Percentiles rank a stretch among this genome's conserved stretches.
phyloP scores from a whole-genome alignment of 768 basidiomycete species.

The Tricholoma bakamatsutake region DNA sequence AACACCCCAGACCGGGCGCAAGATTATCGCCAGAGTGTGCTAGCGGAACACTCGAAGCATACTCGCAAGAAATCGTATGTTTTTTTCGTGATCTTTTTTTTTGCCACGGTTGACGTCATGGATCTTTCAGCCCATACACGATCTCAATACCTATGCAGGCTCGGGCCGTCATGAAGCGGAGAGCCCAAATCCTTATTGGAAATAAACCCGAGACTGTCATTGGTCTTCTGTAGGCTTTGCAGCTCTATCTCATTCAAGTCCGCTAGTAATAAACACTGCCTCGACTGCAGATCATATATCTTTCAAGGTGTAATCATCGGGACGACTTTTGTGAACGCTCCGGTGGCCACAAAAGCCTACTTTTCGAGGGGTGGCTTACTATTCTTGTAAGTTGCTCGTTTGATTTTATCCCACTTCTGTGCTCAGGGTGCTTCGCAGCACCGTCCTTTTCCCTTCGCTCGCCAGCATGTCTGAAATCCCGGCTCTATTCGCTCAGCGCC shows the following conservation, averaged over 20 bases:
- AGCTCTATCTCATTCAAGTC: background rate
- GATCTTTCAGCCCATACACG: conserved; percentile 27
- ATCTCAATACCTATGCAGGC: conserved; percentile 32
- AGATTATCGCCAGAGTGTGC: conserved; percentile 40
- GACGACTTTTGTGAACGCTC: conserved; percentile 41
- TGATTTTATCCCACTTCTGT: background rate
- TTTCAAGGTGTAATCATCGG: conserved; percentile 19
- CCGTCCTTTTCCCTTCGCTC: conserved; percentile 54
- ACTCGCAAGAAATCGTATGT: background rate
- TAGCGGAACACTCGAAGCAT: conserved; percentile 46
- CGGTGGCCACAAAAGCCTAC: conserved; percentile 37
- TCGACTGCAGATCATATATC: conserved; percentile 25
- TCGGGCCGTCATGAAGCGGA: conserved; percentile 31
- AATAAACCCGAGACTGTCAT: conserved; percentile 24
- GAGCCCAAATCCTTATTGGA: conserved; percentile 34
- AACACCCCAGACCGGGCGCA: conserved; percentile 31
- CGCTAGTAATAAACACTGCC: no score
- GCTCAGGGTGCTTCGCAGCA: conserved; percentile 23
- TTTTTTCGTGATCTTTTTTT: background rate
- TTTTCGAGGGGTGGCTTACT: conserved; percentile 55
- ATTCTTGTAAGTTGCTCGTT: conserved; percentile 19
- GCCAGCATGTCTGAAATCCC: conserved; percentile 62
- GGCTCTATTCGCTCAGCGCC: conserved; percentile 53
- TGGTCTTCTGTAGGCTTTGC: conserved; percentile 22
- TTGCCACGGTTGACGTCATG: background rate